A percentile compares a stretch with the other conserved stretches of the same genome.
phyloP scores from a whole-genome alignment of 306 rosid genomes.

The Inga leiocalycina region DNA sequence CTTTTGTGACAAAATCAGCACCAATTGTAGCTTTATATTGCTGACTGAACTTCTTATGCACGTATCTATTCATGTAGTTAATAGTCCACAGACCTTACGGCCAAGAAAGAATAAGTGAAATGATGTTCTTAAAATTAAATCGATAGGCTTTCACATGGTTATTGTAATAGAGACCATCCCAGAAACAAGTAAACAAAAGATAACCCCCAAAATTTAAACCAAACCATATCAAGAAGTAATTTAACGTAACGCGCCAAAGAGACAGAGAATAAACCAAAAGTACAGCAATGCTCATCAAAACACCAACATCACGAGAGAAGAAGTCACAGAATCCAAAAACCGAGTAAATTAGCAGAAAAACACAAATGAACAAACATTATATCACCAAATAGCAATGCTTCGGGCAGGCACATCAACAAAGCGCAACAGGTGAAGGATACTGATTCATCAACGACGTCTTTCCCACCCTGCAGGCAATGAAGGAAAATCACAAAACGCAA shows the following conservation, averaged over 20 bases:
- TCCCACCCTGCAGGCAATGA: slow-evolving; percentile 67
- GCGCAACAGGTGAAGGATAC: slow-evolving; percentile 57
- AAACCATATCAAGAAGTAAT: background rate
- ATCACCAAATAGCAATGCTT: background rate
- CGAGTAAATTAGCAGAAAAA: background rate
- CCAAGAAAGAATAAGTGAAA: slow-evolving; percentile 1
- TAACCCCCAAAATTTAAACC: background rate
- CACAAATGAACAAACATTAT: background rate
- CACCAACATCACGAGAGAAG: background rate
- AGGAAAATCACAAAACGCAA: background rate
- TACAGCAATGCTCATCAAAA: background rate
- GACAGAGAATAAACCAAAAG: background rate
- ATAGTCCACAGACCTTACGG: slow-evolving; percentile 35
- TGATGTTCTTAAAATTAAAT: slow-evolving; percentile 1
- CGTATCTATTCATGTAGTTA: slow-evolving; percentile 65
- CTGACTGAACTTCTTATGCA: slow-evolving; percentile 89
- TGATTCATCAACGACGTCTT: slow-evolving; percentile 96
- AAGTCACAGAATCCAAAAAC: background rate
- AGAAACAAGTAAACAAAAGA: background rate
- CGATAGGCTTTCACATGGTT: background rate
- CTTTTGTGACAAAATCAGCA: slow-evolving; percentile 94
- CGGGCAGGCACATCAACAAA: slow-evolving; percentile 5
- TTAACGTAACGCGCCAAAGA: background rate
- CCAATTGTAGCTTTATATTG: slow-evolving; percentile 98
- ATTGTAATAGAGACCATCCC: background rate